These are phyloP conservation scores for Pyricularia grisea DNA, from an alignment of 2,329 filamentous ascomycete species.

Conservation along the genomic window DNA sequence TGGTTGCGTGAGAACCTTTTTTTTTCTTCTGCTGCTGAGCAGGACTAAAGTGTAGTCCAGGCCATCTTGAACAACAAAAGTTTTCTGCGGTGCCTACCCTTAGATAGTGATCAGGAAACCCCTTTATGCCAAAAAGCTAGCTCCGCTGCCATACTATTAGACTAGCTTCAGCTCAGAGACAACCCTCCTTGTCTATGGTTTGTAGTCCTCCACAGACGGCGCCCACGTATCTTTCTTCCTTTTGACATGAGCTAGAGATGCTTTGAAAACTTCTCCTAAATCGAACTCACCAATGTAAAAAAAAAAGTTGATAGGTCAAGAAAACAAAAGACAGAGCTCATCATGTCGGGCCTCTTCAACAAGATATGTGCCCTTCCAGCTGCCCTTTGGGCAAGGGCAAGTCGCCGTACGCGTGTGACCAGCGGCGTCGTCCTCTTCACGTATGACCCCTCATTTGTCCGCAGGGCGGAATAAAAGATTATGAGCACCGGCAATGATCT, in stretches of 20 bases:
- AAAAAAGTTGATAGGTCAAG: neutral
- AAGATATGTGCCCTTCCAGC: conserved; percentile 14
- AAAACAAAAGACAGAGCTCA: conserved; percentile 7
- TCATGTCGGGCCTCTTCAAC: conserved; percentile 10
- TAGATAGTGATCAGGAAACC: neutral
- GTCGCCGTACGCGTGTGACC: conserved; percentile 22
- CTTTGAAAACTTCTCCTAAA: neutral
- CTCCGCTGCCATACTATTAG: neutral
- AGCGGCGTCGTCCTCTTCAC: conserved; percentile 20
- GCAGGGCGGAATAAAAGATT: neutral
- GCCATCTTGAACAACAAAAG: neutral
- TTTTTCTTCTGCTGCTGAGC: no score
- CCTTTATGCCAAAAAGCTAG: neutral
- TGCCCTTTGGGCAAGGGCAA: conserved; percentile 22
- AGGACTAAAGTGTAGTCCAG: neutral
- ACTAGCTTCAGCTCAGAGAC: neutral
- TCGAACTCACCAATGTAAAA: no score
- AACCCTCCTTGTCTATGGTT: neutral
- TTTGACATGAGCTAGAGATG: neutral
- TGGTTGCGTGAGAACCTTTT: neutral
- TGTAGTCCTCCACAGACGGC: neutral
- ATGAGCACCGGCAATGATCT: neutral
- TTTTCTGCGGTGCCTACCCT: neutral
- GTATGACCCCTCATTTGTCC: conserved; percentile 13
- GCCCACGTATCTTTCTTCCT: neutral